These are phyloP conservation scores for Globisporangium lucens DNA, from an alignment of 352 stramenopile genomes.

Conservation along the genomic window DNA sequence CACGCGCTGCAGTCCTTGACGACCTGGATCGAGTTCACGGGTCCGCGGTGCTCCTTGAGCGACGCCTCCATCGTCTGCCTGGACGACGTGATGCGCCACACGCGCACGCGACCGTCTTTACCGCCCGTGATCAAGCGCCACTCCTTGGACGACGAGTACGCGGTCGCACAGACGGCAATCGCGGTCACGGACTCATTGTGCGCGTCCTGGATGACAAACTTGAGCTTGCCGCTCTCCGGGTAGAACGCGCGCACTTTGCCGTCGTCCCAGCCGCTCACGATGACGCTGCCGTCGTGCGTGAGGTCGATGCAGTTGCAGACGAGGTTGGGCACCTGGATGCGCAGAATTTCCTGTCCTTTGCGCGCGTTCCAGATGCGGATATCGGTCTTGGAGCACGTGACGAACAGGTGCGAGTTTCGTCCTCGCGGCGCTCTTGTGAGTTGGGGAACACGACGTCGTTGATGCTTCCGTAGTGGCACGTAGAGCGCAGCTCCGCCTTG, in stretches of 20 bases:
- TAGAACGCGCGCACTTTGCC: constrained; percentile 97
- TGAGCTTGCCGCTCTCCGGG: constrained; percentile 94
- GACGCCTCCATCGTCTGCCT: constrained; percentile 95
- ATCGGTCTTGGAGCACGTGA: constrained; percentile 94
- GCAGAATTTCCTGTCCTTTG: constrained; percentile 92
- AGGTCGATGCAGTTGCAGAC: constrained; percentile 94
- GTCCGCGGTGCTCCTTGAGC: constrained; percentile 93
- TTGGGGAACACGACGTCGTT: constrained; percentile 94
- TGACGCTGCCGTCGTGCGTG: constrained; percentile 81
- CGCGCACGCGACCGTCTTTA: constrained; percentile 91
- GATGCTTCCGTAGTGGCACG: constrained; percentile 90
- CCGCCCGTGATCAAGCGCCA: constrained; percentile 94
- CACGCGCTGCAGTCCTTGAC: constrained; percentile 69
- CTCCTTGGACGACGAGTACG: constrained; percentile 36
- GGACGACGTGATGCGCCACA: constrained; percentile 91
- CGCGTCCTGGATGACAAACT: constrained; percentile 97
- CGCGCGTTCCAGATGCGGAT: constrained; percentile 95
- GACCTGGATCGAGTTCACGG: constrained; percentile 90
- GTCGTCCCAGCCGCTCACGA: constrained; percentile 96
- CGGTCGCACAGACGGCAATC: constrained; percentile 86
- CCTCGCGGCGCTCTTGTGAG: constrained; percentile 32
- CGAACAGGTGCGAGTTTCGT: constrained; percentile 93
- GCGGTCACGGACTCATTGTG: constrained; percentile 94
- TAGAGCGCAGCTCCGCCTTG: constrained; percentile 73
- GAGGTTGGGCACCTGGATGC: constrained; percentile 97